A percentile compares a stretch with the other conserved stretches of the same genome.
phyloP scores from a whole-genome alignment of 805 yeast genomes.

The Teunomyces pallodes region DNA sequence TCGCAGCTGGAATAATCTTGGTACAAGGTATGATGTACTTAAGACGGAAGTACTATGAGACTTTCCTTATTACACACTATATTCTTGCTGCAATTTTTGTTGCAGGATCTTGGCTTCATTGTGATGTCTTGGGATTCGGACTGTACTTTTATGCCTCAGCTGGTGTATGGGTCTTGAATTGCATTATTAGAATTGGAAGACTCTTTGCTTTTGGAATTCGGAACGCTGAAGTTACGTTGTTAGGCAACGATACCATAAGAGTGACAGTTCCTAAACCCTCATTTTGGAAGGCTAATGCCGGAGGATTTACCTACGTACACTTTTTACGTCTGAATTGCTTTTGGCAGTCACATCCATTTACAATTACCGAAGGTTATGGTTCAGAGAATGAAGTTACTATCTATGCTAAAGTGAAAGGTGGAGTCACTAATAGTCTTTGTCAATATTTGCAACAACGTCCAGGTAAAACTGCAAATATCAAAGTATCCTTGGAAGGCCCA shows the following conservation, averaged over 20 bases:
- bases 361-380: slow-evolving; percentile 43
- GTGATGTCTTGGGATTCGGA: slow-evolving; percentile 30
- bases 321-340: slow-evolving; percentile 45
- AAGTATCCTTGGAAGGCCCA: slow-evolving; percentile 59
- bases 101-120: slow-evolving; percentile 46
- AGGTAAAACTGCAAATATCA: slow-evolving; percentile 20
- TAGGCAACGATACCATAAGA: slow-evolving; percentile 34
- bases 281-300: slow-evolving; percentile 40
- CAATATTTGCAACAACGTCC: slow-evolving; percentile 25
- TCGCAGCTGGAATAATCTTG: slow-evolving; percentile 37
- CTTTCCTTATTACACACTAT: slow-evolving; percentile 56
- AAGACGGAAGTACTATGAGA: slow-evolving; percentile 46
- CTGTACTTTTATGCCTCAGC: slow-evolving; percentile 26
- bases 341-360: slow-evolving; percentile 72
- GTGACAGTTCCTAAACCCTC: slow-evolving; percentile 34
- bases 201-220: slow-evolving; percentile 36
- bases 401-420: slow-evolving; percentile 50
- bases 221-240: slow-evolving; percentile 25
- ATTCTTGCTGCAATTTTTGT: slow-evolving; percentile 47
- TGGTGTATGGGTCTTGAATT: slow-evolving; percentile 39
- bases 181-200: slow-evolving; percentile 28
- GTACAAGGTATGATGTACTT: slow-evolving; percentile 45
- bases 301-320: slow-evolving; percentile 62
- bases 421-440: slow-evolving; percentile 41
- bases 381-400: slow-evolving; percentile 46